phyloP scores from a whole-genome alignment of 108 stramenopile genomes.

The Aurantiochytrium sp. region DNA sequence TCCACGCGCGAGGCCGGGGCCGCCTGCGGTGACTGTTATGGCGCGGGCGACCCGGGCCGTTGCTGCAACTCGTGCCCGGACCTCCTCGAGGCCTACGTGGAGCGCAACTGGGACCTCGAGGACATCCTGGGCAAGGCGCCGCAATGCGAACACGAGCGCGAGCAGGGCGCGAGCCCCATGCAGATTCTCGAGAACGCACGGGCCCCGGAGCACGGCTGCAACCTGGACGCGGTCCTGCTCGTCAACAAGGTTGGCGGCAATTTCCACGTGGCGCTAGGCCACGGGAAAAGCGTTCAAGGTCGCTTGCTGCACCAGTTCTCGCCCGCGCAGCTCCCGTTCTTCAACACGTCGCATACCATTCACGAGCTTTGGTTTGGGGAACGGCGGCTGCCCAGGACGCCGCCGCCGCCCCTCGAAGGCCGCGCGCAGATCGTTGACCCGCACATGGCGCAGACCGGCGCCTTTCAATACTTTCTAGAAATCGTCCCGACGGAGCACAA shows the following conservation, averaged over 20 bases:
- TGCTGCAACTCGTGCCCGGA: conserved; percentile 23
- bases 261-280: conserved; percentile 39
- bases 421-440: neutral
- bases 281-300: conserved; percentile 13
- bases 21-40: neutral
- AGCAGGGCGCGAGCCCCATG: neutral
- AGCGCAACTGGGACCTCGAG: neutral
- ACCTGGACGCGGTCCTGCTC: neutral
- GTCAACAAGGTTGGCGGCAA: conserved; percentile 40
- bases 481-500: neutral
- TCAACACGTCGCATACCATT: conserved; percentile 44
- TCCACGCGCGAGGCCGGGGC: neutral
- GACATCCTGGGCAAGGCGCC: neutral
- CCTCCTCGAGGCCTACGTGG: neutral
- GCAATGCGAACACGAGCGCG: neutral
- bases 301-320: conserved; percentile 35
- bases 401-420: neutral
- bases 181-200: neutral
- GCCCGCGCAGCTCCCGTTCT: conserved; percentile 19
- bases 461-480: neutral
- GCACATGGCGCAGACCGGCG: neutral
- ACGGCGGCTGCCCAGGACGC: neutral
- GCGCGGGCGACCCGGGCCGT: neutral
- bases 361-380: conserved; percentile 36
- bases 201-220: neutral